Conservation (phyloP, 2,329 filamentous ascomycete species). For the Aspergillus ochraceoroseus region DNA sequence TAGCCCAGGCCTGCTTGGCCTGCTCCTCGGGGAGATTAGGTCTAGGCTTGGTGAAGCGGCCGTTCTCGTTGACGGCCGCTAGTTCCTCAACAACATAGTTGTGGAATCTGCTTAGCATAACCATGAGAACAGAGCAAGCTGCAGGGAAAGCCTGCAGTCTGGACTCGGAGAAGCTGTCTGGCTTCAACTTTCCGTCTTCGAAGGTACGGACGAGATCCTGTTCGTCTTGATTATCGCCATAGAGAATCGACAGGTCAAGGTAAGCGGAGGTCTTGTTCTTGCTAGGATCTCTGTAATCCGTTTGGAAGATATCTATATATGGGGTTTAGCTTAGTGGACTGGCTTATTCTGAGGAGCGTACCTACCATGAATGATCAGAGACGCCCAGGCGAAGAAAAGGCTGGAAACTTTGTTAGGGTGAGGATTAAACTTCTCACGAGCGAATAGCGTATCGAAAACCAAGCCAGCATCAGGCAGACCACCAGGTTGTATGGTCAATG, state of each 20-base stretch:
- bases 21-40: constrained; percentile 49
- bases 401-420: constrained; percentile 70
- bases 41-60: constrained; percentile 65
- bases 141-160: constrained; percentile 66
- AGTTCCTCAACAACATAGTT: constrained; percentile 78
- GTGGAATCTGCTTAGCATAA: constrained; percentile 74
- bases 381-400: constrained; percentile 67
- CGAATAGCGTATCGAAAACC: constrained; percentile 44
- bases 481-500: constrained; percentile 55
- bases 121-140: constrained; percentile 63
- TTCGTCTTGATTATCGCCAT: constrained; percentile 56
- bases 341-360: too few relatives aligned
- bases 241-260: constrained; percentile 66
- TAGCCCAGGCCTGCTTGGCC: constrained; percentile 53
- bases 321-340: neutral
- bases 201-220: constrained; percentile 56
- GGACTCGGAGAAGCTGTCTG: constrained; percentile 67
- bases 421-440: constrained; percentile 41
- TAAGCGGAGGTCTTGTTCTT: constrained; percentile 66
- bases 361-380: constrained; percentile 63
- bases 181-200: constrained; percentile 65
- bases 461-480: constrained; percentile 62
- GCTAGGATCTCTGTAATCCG: constrained; percentile 56
- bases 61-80: constrained; percentile 78
- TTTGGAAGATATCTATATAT: constrained; percentile 66